Base-by-base conservation (phyloP, 2,329 filamentous ascomycete genomes). In the Aciculosporium take region DNA sequence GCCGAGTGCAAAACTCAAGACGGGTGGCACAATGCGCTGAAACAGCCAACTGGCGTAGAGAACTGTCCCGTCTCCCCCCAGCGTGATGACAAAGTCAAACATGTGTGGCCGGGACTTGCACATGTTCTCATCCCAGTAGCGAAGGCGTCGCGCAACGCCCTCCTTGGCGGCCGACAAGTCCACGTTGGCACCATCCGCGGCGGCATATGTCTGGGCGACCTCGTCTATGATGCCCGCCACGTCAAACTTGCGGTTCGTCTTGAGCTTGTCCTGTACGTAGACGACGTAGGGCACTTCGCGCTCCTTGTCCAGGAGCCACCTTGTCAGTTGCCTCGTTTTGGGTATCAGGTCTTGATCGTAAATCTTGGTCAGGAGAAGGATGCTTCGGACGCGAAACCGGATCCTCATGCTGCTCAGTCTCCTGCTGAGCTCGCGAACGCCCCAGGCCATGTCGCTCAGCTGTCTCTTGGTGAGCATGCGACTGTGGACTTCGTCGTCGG, bases 31-130 rank as follows among this genome's bases (percentile, higher is more conserved):
- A 36, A 96, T 83, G 32, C 84, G 78, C 64, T 98, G 91, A 58
- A 98, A 98, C 1, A 98, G 69, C 88, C 89, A 96, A 55, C 86
- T 94, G 4, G 89, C 84, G 56, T 94, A 96, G 9, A 98, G 68
- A 6, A 98, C 89, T 0, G 91, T 98, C n/a, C 91, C 91, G 56
- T 98, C 91, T 10, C 91, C 91, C 37, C 87, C 88, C 3, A 94
- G 72, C 0, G 89, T 93, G 36, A 98, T 76, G 39, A 93, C 80
- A 54, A 98, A 93, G 61, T 98, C 91, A 56, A 96, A 95, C 0
- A 77, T 81, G 52, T 94, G 86, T 4, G 89, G 89, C 45, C 79
- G 73, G 31, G 76, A 70, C 37, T 72, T 72, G 51, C 87, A 94
- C 55, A 95, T 78, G 41, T 80, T 71, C 45, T 83, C 76, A 34